These are phyloP conservation scores for Hyaloscypha variabilis DNA, from an alignment of 495 filamentous ascomycete species.

Conservation along the genomic window DNA sequence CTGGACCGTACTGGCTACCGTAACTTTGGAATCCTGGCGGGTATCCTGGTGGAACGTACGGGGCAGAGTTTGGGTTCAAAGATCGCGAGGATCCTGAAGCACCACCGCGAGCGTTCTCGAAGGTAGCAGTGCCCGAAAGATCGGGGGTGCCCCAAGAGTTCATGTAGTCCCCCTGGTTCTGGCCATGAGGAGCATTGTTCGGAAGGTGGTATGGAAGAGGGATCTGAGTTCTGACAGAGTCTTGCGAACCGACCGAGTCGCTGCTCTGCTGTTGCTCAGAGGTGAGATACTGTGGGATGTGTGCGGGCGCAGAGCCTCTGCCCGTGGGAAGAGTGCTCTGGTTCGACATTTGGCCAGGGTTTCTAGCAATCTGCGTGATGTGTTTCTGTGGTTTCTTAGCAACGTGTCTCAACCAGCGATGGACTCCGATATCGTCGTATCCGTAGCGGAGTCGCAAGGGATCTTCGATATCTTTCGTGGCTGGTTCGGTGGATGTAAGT, in stretches of 20 bases:
- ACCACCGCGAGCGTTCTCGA: neutral
- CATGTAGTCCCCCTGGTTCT: neutral
- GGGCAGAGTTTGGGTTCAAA: slow-evolving; percentile 18
- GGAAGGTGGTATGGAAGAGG: slow-evolving; percentile 23
- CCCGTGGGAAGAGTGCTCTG: slow-evolving; percentile 5
- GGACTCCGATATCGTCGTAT: neutral
- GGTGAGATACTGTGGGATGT: slow-evolving; percentile 3
- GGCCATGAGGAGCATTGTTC: neutral
- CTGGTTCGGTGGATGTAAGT: neutral
- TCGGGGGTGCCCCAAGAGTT: slow-evolving; percentile 11
- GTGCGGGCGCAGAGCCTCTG: neutral
- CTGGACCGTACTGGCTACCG: neutral
- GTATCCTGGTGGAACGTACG: slow-evolving; percentile 16
- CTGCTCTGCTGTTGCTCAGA: slow-evolving; percentile 7
- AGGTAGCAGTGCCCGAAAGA: neutral
- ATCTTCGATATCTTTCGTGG: neutral
- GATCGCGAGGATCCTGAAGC: neutral
- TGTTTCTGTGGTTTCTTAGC: neutral
- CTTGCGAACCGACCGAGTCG: slow-evolving; percentile 20
- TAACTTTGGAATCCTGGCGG: neutral
- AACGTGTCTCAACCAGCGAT: neutral
- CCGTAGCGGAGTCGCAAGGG: neutral
- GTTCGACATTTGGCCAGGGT: slow-evolving; percentile 12
- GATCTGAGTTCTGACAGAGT: slow-evolving; percentile 23
- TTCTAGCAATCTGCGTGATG: neutral